A percentile compares a stretch with the other conserved stretches of the same genome.
phyloP scores from a whole-genome alignment of 2,329 filamentous ascomycete species.

The Albifimbria verrucaria region DNA sequence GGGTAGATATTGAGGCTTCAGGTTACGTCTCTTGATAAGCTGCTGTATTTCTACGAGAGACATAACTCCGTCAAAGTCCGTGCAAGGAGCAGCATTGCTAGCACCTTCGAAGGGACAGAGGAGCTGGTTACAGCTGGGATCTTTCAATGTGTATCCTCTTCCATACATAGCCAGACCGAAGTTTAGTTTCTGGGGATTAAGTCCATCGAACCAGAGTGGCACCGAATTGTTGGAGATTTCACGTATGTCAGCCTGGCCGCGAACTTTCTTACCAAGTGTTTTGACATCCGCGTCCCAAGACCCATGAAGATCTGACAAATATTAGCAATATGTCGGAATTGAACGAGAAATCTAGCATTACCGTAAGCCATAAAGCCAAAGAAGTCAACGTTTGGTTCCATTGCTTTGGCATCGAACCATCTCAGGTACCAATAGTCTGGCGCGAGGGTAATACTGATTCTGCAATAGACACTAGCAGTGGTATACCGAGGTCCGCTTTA shows the following conservation, averaged over 20 bases:
- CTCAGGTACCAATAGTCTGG: conserved; percentile 35
- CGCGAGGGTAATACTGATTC: conserved; percentile 35
- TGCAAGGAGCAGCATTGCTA: conserved; percentile 24
- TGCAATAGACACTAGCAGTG: too few relatives aligned
- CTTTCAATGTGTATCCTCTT: conserved; percentile 35
- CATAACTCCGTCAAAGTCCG: conserved; percentile 24
- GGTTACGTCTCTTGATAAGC: conserved; percentile 15
- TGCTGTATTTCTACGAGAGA: conserved; percentile 26
- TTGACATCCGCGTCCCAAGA: conserved; percentile 34
- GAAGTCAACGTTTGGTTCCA: conserved; percentile 35
- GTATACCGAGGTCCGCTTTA: too few relatives aligned
- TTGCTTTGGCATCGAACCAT: conserved; percentile 30
- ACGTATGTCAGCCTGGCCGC: conserved; percentile 36
- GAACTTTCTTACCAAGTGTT: conserved; percentile 26
- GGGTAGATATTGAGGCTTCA: conserved; percentile 13
- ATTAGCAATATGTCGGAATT: background rate
- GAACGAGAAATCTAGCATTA: background rate
- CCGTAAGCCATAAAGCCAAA: conserved; percentile 35
- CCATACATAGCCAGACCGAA: conserved; percentile 47
- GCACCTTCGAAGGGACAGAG: conserved; percentile 20
- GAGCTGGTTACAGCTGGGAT: conserved; percentile 20
- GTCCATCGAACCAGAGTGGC: conserved; percentile 37
- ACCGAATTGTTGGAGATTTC: conserved; percentile 35
- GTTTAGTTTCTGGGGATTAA: conserved; percentile 39
- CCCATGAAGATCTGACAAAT: conserved; percentile 33